Base-by-base conservation (phyloP, 148 eudicot species). In the Dianthus caryophyllus region DNA sequence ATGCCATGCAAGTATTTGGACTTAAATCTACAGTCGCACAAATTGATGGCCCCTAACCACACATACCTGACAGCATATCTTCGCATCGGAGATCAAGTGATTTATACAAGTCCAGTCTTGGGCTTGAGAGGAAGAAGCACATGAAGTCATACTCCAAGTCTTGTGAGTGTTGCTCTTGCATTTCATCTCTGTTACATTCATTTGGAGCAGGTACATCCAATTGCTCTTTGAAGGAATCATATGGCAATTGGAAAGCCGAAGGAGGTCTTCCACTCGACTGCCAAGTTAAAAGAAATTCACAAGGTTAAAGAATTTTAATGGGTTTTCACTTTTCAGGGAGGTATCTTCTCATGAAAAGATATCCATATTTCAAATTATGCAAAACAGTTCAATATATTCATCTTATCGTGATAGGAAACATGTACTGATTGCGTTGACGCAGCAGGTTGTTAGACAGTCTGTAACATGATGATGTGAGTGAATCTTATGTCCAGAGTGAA, bases 11-110 rank as follows among this genome's bases (percentile, higher is more conserved):
- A 58, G 16, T 0, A 30, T 29, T 48, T 48, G 53, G 54, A 36
- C 55, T 43, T 44, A 69, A n/a, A 31, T 29, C 22, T 12, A 18
- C 9, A 51, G 29, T 43, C 36, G 39, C 20, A 7, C 46, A 51
- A 31, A 4, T 50, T 7, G 27, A 22, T 41, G 25, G 67, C 38
- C 58, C 71, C 43, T 51, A 73, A 60, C 7, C n/a, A 36, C 1
- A 60, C 64, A 59, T 72, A 90, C 96, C 96, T 82, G 85, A 83
- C 75, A 93, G 75, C 98, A 93, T 93, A 72, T 84, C 92, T 84
- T 93, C 98, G 68, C 98, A 93, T 13, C 98, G 91, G 43, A 83
- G 76, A 76, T 93, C 98, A 70, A 93, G 87, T 75, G 85, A 86
- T 82, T 84, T 83, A 67, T 93, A 93, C 65, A 93, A 85, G 71